Percentiles rank a stretch among this genome's conserved stretches.
These are phyloP conservation scores for Coemansia linderi DNA, from an alignment of 371 early-diverging fungal genomes.

Conservation along the genomic window DNA sequence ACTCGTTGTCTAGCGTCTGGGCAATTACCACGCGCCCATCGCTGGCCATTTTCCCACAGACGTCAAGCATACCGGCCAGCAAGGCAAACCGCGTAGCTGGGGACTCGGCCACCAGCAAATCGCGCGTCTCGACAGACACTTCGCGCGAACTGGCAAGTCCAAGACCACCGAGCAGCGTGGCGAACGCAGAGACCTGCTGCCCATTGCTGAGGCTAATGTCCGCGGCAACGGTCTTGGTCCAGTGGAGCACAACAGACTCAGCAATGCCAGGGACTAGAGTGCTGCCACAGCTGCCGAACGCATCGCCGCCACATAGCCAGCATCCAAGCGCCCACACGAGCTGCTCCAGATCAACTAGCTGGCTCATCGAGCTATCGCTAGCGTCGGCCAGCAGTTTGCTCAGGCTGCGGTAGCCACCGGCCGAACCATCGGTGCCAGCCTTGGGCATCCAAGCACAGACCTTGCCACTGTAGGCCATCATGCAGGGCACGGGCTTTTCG, in stretches of 20 bases:
- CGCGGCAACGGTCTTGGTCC: constrained; percentile 12
- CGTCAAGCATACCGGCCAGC: constrained; percentile 44
- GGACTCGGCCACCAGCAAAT: constrained; percentile 26
- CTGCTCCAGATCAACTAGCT: constrained; percentile 5
- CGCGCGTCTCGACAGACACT: constrained; percentile 23
- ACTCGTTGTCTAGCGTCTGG: constrained; percentile 25
- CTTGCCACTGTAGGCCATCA: constrained; percentile 34
- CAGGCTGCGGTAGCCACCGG: not conserved
- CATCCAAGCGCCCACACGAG: constrained; percentile 41
- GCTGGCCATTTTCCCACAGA: constrained; percentile 27
- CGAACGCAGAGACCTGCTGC: constrained; percentile 8
- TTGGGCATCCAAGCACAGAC: constrained; percentile 9
- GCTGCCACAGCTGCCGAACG: not conserved
- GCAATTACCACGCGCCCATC: constrained; percentile 20
- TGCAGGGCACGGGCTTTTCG: constrained; percentile 39
- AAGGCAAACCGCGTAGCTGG: constrained; percentile 22
- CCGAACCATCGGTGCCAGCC: not conserved
- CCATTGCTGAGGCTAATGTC: not conserved
- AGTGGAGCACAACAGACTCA: constrained; percentile 33
- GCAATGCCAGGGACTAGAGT: constrained; percentile 4
- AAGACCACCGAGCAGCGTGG: constrained; percentile 6
- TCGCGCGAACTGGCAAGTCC: constrained; percentile 2
- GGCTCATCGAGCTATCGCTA: not conserved
- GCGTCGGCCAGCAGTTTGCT: not conserved
- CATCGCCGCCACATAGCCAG: constrained; percentile 40